A percentile compares a stretch with the other conserved stretches of the same genome.
These are phyloP conservation scores for Suillus luteus DNA, from an alignment of 768 basidiomycete genomes.

Conservation along the genomic window DNA sequence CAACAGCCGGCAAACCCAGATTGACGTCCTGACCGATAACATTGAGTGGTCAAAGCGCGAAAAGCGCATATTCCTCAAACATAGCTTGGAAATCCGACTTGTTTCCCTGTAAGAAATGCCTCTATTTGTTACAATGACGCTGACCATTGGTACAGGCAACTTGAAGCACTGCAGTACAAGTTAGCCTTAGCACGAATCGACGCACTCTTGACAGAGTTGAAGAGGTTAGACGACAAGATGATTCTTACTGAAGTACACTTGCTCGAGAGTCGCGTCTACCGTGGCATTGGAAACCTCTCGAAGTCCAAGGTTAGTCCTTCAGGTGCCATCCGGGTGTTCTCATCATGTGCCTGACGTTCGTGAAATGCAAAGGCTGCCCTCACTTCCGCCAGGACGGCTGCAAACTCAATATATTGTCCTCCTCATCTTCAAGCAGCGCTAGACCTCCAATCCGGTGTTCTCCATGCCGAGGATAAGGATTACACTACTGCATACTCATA, in stretches of 20 bases:
- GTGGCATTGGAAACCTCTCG: conserved; percentile 84
- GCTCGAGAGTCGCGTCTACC: conserved; percentile 88
- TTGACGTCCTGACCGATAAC: conserved; percentile 84
- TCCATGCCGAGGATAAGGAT: conserved; percentile 97
- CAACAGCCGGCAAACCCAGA: conserved; percentile 72
- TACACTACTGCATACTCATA: conserved; percentile 97
- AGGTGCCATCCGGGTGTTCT: background rate
- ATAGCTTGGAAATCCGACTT: conserved; percentile 88
- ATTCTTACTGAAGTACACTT: conserved; percentile 96
- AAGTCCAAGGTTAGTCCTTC: conserved; percentile 74
- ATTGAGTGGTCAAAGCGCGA: conserved; percentile 91
- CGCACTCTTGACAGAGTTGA: conserved; percentile 85
- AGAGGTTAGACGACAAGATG: conserved; percentile 95
- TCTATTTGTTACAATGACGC: background rate
- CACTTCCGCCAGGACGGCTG: conserved; percentile 89
- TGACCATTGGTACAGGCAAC: conserved; percentile 47
- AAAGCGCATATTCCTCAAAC: conserved; percentile 95
- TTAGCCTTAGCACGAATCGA: conserved; percentile 83
- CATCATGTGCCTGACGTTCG: background rate
- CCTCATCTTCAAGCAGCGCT: conserved; percentile 62
- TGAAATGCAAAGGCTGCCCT: conserved; percentile 63
- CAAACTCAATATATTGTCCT: conserved; percentile 93
- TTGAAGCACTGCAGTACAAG: conserved; percentile 77
- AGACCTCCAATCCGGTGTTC: conserved; percentile 74
- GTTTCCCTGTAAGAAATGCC: conserved; percentile 59